Base-by-base conservation (phyloP, 495 filamentous ascomycete species). In the Lichenothelia convexa region DNA sequence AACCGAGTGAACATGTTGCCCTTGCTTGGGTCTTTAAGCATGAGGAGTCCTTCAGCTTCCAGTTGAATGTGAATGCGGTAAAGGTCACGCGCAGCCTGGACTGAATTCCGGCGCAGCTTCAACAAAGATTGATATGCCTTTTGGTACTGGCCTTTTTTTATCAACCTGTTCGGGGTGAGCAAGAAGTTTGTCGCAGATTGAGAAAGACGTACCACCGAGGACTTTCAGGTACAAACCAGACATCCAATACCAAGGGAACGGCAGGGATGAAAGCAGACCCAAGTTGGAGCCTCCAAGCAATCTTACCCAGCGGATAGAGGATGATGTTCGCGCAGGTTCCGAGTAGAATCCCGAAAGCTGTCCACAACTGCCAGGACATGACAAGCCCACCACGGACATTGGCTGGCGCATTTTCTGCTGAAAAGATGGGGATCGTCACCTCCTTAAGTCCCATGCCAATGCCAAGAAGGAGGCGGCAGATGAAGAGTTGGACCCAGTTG, bases 31-130 rank as follows among this genome's bases (percentile, higher is more conserved):
- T 27, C 24, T 13, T 27, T 27, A 13, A 8, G 7, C 31, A 33
- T 33, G 27, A 45, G 23, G 31, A 9, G 6, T 66, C 63, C 4
- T 73, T 67, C 5, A 73, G 62, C 3, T 72, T 73, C 46, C 65
- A 75, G 2, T 70, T 77, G 46, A 75, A 71, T 33, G 76, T 78
- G 3, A 51, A 55, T 59, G 45, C 71, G 71, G 50, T 67, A 74
- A 16, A 64, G 53, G 34, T 72, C 69, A 21, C 69, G 54, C 0
- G 64, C 59, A 0, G 65, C 64, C 36, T 68, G 60, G 27, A 74
- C 50, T 17, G 61, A 54, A 18, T 60, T 57, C 2, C 50, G 45
- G 0, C 68, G 61, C 5, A 71, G 46, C 4, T 44, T 49, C 6
- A 47, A 50, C 46, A 71, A 62, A 12, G 64, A 62, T 13, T 37